phyloP scores from a whole-genome alignment of 345 rosid genomes.

The Eucalyptus victrix region DNA sequence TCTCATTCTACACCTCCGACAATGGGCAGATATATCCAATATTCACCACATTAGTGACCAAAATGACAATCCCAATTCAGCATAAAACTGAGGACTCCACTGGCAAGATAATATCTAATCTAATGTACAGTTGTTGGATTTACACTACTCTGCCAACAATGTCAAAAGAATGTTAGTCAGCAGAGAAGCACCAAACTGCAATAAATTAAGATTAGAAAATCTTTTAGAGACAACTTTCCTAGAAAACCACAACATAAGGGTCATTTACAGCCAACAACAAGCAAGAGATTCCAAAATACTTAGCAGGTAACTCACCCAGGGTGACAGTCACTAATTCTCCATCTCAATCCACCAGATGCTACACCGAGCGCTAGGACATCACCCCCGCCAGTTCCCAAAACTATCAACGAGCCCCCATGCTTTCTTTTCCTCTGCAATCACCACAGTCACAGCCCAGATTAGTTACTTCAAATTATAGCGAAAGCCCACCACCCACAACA shows the following conservation, averaged over 20 bases:
- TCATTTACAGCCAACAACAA: not conserved
- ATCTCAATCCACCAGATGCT: constrained; percentile 74
- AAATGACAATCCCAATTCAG: too few species aligned
- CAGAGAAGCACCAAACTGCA: not conserved
- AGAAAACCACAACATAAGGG: not conserved
- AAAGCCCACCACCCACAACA: not conserved
- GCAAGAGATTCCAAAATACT: not conserved
- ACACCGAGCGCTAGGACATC: constrained; percentile 89
- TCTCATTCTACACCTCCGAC: too few species aligned
- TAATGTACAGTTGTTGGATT: too few species aligned
- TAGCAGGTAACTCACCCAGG: constrained; percentile 57
- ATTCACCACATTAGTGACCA: too few species aligned
- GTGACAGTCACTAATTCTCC: constrained; percentile 83
- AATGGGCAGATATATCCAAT: too few species aligned
- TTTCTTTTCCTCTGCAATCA: constrained; percentile 67
- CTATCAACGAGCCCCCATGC: constrained; percentile 44
- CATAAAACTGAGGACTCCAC: not conserved
- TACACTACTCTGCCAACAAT: not conserved
- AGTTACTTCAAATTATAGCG: not conserved
- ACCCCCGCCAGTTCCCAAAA: constrained; percentile 85
- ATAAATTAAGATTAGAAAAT: not conserved
- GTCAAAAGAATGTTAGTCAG: not conserved
- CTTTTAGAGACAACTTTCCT: not conserved
- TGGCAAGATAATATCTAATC: not conserved
- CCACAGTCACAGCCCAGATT: not conserved